Evolutionary conservation across 1,284 basidiomycete species (phyloP), one percentile per base, ranked within the genome.

Genomic region (Spongiforma sp.): DNA sequence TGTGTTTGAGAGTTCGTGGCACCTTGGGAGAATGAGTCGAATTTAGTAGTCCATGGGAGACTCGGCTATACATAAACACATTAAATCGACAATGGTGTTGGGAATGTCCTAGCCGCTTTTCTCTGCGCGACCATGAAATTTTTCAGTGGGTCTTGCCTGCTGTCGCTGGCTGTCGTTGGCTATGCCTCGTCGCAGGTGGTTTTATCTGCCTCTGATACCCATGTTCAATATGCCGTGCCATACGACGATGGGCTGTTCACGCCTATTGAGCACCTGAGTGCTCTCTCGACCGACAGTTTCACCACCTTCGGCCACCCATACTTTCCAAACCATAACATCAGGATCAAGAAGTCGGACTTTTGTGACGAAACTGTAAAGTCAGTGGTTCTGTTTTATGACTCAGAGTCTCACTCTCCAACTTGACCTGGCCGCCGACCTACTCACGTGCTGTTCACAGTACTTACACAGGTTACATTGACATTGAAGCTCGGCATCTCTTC

Each of bases 391-490:
- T 41, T n/a, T n/a, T n/a, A n/a, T n/a, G n/a, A n/a, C n/a, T n/a
- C n/a, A n/a, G n/a, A n/a, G n/a, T n/a, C n/a, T n/a, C n/a, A n/a
- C n/a, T n/a, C n/a, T n/a, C n/a, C n/a, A n/a, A n/a, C 11, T 17
- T 3, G 26, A 28, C 15, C 26, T 17, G 19, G 15, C 15, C 8
- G 17, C 14, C 19, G 7, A 81, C 80, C 6, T 74, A 80, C 7
- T 63, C 24, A 5, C 28, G 28, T 21, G 28, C 17, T 50, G 34
- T 32, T 32, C 83, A 86, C 8, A 86, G 86, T 63, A 82, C 83
- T 21, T 90, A 88, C 68, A 88, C 88, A 8, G 88, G 88, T 3
- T 89, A 89, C 69, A 76, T 90, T 26, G 88, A 89, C 65, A 82
- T 89, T 14, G 88, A 86, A 57, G 86, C 88, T 43, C 69, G 88